Evolutionary conservation across 176 grass and related monocot species (phyloP).

Genomic region (Triticum turgidum): DNA sequence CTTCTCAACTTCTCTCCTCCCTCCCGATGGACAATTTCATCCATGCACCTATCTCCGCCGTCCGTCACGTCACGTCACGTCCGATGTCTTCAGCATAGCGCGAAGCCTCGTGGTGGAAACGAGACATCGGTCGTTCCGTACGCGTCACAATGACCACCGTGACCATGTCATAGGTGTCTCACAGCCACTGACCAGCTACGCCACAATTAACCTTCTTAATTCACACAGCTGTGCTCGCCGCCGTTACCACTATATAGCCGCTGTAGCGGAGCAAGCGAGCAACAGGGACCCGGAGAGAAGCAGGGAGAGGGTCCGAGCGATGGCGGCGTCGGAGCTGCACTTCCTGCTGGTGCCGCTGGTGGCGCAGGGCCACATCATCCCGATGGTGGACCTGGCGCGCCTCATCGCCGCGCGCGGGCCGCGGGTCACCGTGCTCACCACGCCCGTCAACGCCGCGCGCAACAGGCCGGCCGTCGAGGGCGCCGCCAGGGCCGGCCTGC

Average conservation of each 20-base stretch:
- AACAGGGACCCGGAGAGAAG: not conserved
- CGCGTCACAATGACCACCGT: not conserved
- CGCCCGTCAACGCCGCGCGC: constrained; percentile 9
- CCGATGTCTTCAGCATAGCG: too few species aligned
- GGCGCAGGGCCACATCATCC: constrained; percentile 18
- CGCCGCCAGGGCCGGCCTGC: not conserved
- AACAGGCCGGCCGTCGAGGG: not conserved
- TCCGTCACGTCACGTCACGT: not conserved
- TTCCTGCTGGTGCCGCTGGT: constrained; percentile 21
- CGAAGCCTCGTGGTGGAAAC: too few species aligned
- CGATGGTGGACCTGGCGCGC: constrained; percentile 13
- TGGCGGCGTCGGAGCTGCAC: constrained; percentile 7
- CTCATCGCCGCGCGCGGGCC: constrained; percentile 5
- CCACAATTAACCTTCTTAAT: not conserved
- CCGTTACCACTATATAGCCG: not conserved
- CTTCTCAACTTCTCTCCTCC: not conserved
- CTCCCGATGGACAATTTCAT: not conserved
- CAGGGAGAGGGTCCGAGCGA: not conserved
- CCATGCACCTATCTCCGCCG: not conserved
- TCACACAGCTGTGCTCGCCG: too few species aligned
- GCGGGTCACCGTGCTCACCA: not conserved
- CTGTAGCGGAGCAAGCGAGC: not conserved
- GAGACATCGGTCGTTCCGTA: not conserved
- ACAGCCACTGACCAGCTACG: not conserved
- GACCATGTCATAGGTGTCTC: not conserved